Conservation (phyloP, 1,284 basidiomycete genomes). For the Apiotrichum veenhuisii region DNA sequence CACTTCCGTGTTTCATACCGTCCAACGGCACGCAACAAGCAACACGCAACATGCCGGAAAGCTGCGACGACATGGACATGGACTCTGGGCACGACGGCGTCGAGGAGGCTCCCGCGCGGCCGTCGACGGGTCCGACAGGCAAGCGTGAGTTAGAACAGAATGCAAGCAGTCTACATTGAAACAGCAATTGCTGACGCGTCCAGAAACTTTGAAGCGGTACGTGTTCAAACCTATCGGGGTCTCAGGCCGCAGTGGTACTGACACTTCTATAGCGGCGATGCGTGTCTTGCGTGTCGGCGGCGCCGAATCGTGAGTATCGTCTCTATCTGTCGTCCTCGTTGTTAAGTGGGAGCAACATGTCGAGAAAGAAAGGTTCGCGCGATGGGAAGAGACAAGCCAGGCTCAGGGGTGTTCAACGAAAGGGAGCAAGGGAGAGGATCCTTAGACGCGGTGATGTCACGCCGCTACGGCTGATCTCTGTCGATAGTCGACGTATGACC, state of each 20-base stretch:
- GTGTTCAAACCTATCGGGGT: background rate
- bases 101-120: background rate
- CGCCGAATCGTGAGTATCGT: conserved; percentile 29
- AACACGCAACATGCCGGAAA: background rate
- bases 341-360: background rate
- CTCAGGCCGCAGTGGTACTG: background rate
- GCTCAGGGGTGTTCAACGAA: background rate
- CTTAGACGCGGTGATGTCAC: background rate
- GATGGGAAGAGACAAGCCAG: background rate
- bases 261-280: conserved; percentile 21
- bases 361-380: too few relatives aligned
- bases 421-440: background rate
- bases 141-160: conserved; percentile 21
- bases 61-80: conserved; percentile 16
- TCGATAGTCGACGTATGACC: background rate
- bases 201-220: conserved; percentile 20
- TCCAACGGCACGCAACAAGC: too few relatives aligned
- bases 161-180: too few relatives aligned
- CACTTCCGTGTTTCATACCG: too few relatives aligned
- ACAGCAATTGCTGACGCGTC: background rate
- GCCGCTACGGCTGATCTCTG: background rate
- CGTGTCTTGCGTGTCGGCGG: conserved; percentile 30
- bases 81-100: background rate
- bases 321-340: background rate
- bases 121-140: conserved; percentile 2